Evolutionary conservation across 176 grass and related monocot species (phyloP).

Genomic region (Dendrocalamus sinicus): DNA sequence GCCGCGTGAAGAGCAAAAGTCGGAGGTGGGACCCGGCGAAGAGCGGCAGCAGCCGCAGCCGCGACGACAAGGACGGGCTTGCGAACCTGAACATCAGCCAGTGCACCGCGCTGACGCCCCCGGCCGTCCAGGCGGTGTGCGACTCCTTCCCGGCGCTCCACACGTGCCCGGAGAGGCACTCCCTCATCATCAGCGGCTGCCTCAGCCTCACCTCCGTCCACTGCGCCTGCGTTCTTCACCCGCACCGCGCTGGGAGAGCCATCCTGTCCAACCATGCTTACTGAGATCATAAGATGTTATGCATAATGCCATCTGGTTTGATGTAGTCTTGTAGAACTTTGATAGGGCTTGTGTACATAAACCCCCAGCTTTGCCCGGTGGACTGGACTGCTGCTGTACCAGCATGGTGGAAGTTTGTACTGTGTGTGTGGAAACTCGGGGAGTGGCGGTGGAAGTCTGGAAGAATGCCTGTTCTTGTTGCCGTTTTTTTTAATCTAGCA

Average conservation of each 20-base stretch:
- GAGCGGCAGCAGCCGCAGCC: conserved; percentile 3
- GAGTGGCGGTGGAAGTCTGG: background rate
- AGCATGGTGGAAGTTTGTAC: background rate
- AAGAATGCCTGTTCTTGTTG: background rate
- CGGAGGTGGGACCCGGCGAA: conserved; percentile 37
- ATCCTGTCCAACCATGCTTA: conserved; percentile 64
- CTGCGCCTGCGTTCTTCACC: conserved; percentile 73
- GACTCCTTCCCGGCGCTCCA: conserved; percentile 85
- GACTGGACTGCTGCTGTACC: background rate
- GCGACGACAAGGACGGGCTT: conserved; percentile 53
- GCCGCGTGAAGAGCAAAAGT: conserved; percentile 52
- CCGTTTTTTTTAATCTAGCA: no score
- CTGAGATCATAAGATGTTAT: conserved; percentile 13
- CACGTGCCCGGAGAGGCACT: conserved; percentile 80
- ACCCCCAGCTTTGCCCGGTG: background rate
- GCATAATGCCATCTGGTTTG: background rate
- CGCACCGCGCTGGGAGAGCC: conserved; percentile 52
- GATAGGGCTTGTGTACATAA: background rate
- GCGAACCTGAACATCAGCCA: conserved; percentile 87
- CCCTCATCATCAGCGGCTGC: conserved; percentile 89
- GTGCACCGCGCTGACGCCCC: conserved; percentile 87
- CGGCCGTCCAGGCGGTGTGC: conserved; percentile 78
- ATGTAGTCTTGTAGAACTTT: background rate
- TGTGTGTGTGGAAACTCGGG: background rate
- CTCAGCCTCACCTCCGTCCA: conserved; percentile 90